Evolutionary conservation across 1,284 basidiomycete species (phyloP).

Genomic region (Cryptococcus floricola): DNA sequence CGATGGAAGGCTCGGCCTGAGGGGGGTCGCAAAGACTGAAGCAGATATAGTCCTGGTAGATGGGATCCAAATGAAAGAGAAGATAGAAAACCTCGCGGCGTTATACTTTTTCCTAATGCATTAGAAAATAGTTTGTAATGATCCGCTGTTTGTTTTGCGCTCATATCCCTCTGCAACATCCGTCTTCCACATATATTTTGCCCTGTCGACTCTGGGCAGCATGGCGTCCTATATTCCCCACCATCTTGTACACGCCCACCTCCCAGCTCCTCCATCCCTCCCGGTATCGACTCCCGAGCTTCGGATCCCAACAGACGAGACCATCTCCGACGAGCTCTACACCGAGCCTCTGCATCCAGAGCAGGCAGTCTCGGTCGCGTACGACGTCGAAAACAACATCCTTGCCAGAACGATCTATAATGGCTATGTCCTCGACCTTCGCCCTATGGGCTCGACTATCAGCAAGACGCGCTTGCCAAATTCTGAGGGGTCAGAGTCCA

Average conservation of each 20-base stretch:
- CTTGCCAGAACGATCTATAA: constrained; percentile 71
- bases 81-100: background rate
- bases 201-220: background rate
- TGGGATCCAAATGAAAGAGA: background rate
- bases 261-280: constrained; percentile 30
- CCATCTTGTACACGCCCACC: constrained; percentile 39
- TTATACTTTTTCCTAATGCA: background rate
- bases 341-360: constrained; percentile 61
- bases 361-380: constrained; percentile 66
- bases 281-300: constrained; percentile 30
- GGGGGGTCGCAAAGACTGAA: background rate
- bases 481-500: constrained; percentile 52
- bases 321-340: constrained; percentile 44
- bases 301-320: constrained; percentile 47
- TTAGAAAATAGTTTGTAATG: background rate
- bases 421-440: constrained; percentile 69
- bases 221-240: constrained; percentile 36
- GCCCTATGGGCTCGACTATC: constrained; percentile 57
- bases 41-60: background rate
- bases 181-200: background rate
- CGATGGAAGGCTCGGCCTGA: background rate
- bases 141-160: background rate
- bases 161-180: background rate
- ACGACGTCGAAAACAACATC: constrained; percentile 62
- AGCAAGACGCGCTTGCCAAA: constrained; percentile 30